Conservation (phyloP, 2,329 filamentous ascomycete species). For the Saccharata proteae region DNA sequence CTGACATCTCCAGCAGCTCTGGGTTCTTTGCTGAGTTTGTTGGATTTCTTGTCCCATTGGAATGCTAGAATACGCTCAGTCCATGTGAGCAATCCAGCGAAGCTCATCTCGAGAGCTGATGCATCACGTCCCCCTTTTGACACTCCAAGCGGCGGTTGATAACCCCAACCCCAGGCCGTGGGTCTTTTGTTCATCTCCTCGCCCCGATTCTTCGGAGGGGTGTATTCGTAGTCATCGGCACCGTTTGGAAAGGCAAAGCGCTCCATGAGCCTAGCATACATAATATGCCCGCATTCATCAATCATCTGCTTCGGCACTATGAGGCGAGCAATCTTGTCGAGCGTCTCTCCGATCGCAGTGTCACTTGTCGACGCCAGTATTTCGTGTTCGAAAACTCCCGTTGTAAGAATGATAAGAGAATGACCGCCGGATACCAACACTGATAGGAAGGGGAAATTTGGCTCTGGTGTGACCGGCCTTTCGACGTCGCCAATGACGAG, state of each 20-base stretch:
- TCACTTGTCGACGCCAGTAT: constrained; percentile 65
- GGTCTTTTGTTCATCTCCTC: constrained; percentile 41
- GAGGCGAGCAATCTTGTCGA: constrained; percentile 75
- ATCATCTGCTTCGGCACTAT: constrained; percentile 56
- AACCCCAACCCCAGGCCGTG: constrained; percentile 50
- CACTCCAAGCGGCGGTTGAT: constrained; percentile 56
- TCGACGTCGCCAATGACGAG: neutral
- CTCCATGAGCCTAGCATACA: constrained; percentile 74
- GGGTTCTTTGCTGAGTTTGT: constrained; percentile 17
- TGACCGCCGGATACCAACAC: constrained; percentile 88
- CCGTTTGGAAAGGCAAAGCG: constrained; percentile 57
- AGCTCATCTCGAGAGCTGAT: constrained; percentile 32
- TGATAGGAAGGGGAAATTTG: constrained; percentile 72
- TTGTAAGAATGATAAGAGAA: constrained; percentile 71
- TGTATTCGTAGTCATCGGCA: constrained; percentile 37
- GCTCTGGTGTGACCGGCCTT: constrained; percentile 20
- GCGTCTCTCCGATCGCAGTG: constrained; percentile 75
- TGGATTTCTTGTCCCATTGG: constrained; percentile 18
- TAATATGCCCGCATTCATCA: constrained; percentile 46
- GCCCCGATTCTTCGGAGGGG: constrained; percentile 44
- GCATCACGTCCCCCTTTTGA: constrained; percentile 20
- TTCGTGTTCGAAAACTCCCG: constrained; percentile 53
- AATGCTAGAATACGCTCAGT: constrained; percentile 46
- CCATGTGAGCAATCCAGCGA: constrained; percentile 57
- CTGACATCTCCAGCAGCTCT: constrained; percentile 31